Conservation (phyloP, 495 filamentous ascomycete genomes). For the Stereocaulon alpinum region DNA sequence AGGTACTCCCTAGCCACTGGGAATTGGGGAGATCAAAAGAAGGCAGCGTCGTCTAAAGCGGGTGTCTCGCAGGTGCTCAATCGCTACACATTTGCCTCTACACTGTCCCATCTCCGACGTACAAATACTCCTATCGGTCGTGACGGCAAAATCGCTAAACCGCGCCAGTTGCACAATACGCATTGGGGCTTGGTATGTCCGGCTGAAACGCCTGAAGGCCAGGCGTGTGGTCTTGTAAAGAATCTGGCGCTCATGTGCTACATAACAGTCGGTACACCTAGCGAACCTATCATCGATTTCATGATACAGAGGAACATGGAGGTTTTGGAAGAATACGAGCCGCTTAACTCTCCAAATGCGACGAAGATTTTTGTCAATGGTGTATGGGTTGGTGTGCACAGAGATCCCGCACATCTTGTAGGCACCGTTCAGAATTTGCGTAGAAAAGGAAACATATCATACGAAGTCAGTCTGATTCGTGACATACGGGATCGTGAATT, state of each 20-base stretch:
- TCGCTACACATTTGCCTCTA: conserved; percentile 94
- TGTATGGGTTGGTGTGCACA: conserved; percentile 89
- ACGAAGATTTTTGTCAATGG: conserved; percentile 98
- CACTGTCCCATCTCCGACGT: conserved; percentile 86
- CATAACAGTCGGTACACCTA: conserved; percentile 84
- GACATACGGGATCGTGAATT: conserved; percentile 96
- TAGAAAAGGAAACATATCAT: conserved; percentile 63
- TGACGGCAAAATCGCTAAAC: conserved; percentile 97
- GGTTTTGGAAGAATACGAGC: conserved; percentile 91
- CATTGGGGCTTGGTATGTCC: conserved; percentile 98
- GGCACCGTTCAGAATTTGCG: conserved; percentile 66
- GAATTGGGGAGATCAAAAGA: conserved; percentile 99
- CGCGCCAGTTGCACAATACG: conserved; percentile 94
- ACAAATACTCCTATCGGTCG: conserved; percentile 97
- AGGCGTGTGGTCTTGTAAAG: conserved; percentile 97
- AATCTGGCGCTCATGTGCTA: conserved; percentile 97
- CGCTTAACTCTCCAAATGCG: conserved; percentile 73
- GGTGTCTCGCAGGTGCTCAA: conserved; percentile 98
- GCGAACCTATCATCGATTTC: conserved; percentile 84
- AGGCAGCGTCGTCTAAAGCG: conserved; percentile 83
- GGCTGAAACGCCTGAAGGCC: conserved; percentile 95
- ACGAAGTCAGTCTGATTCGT: conserved; percentile 84
- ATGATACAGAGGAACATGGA: conserved; percentile 94
- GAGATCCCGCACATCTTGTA: conserved; percentile 72
- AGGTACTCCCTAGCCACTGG: conserved; percentile 97